Conservation (phyloP, 306 rosid species). For the Inga oerstediana region DNA sequence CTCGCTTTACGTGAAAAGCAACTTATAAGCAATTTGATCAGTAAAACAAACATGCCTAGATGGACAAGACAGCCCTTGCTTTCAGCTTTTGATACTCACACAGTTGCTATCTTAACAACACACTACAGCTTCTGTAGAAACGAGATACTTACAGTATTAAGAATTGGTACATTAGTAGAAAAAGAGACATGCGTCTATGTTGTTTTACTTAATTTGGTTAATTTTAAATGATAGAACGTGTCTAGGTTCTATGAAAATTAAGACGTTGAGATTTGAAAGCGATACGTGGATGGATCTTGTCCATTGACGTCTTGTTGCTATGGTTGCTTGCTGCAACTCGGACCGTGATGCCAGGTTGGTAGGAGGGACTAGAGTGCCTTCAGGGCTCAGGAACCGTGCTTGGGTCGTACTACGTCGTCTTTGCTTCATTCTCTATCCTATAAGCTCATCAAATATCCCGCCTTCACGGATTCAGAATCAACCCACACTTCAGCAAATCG, state of each 20-base stretch:
- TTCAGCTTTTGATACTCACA: neutral
- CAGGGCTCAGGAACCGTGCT: neutral
- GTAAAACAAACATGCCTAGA: too few relatives aligned
- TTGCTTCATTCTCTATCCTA: neutral
- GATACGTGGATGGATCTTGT: slow-evolving; percentile 1
- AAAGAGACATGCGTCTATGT: neutral
- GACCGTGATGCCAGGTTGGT: slow-evolving; percentile 4
- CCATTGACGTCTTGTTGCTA: neutral
- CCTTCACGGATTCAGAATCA: neutral
- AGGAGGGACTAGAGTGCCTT: neutral
- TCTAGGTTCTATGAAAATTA: neutral
- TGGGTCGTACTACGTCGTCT: neutral
- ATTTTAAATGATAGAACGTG: neutral
- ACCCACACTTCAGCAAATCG: neutral
- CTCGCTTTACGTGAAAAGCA: too few relatives aligned
- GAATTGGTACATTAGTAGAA: neutral
- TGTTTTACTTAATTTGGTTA: neutral
- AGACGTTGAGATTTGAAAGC: neutral
- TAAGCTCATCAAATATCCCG: neutral
- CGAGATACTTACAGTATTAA: neutral
- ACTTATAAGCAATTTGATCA: too few relatives aligned
- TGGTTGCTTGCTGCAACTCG: neutral
- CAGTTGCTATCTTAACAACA: neutral
- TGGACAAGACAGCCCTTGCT: neutral
- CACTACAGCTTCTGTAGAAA: neutral